Base-by-base conservation (phyloP, 805 yeast species). In the Starmera amethionina region DNA sequence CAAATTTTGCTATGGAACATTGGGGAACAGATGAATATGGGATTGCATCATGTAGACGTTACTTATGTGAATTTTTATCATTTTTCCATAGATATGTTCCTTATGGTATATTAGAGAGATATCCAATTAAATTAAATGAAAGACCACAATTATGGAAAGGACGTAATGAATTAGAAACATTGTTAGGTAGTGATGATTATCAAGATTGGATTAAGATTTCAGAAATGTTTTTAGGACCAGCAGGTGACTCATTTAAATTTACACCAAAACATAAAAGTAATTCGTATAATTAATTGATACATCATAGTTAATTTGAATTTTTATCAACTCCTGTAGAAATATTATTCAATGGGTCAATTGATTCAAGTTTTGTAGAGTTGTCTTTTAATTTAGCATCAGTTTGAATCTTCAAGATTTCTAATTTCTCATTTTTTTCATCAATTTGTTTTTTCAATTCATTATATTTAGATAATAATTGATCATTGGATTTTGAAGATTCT, bases 21-120 rank as follows among this genome's bases (percentile, higher is more conserved):
- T 93, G 98, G 97, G 98, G 99, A 5, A 73, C 95, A 0, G 99
- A 93, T 56, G 96, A 86, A 52, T 90, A 81, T 59, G 99, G 99
- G 33, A 74, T 93, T 41, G 82, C 85, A 43, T 77, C 77, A 48
- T 80, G 95, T 12, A 79, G 99, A 61, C 71, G 97, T 52, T 93
- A 77, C 61, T 66, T 90, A 70, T 90, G 97, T 64, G 99, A 93
- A 62, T 93, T 87, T 60, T 68, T 93, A 56, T 83, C 96, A 37
- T 93, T 93, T 62, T 85, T 95, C 50, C 95, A 93, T 58, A 70
- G 99, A 50, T 93, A 93, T 59, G 77, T 90, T 40, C 99, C 99
- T 8, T 80, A 87, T 48, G 98, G 97, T 1, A 79, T 93, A 35
- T 71, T 93, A 50, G 97, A 89, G 59, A 73, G 80, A 55, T 68